These are phyloP conservation scores for Mimosa bimucronata DNA, from an alignment of 306 rosid species.

Conservation along the genomic window DNA sequence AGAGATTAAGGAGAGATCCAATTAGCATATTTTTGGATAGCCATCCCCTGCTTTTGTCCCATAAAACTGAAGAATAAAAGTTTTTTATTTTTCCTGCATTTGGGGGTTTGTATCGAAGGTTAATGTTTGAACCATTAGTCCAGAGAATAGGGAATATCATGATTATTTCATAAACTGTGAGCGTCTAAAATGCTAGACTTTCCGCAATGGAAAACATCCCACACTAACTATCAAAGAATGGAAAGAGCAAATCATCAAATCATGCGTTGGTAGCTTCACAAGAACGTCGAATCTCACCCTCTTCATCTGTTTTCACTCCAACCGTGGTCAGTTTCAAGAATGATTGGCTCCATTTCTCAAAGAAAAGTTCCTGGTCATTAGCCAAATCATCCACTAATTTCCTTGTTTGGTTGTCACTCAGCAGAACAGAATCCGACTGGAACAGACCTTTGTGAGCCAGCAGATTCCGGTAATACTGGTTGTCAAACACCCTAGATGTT, in stretches of 20 bases:
- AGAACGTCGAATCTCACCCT: slow-evolving; percentile 70
- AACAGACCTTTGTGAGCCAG: slow-evolving; percentile 63
- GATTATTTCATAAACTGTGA: background rate
- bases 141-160: background rate
- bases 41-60: background rate
- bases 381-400: slow-evolving; percentile 58
- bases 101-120: background rate
- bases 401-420: slow-evolving; percentile 52
- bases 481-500: slow-evolving; percentile 70
- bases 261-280: slow-evolving; percentile 57
- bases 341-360: slow-evolving; percentile 62
- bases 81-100: background rate
- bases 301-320: slow-evolving; percentile 64
- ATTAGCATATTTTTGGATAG: background rate
- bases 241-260: background rate
- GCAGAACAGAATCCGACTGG: slow-evolving; percentile 77
- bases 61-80: background rate
- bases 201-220: background rate
- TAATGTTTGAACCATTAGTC: background rate
- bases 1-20: background rate
- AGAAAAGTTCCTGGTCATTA: slow-evolving; percentile 63
- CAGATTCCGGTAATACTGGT: slow-evolving; percentile 69
- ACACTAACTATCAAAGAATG: background rate
- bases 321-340: slow-evolving; percentile 70
- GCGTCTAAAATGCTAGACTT: background rate